phyloP scores from a whole-genome alignment of 257 asterid genomes.

The Paulownia fortunei region DNA sequence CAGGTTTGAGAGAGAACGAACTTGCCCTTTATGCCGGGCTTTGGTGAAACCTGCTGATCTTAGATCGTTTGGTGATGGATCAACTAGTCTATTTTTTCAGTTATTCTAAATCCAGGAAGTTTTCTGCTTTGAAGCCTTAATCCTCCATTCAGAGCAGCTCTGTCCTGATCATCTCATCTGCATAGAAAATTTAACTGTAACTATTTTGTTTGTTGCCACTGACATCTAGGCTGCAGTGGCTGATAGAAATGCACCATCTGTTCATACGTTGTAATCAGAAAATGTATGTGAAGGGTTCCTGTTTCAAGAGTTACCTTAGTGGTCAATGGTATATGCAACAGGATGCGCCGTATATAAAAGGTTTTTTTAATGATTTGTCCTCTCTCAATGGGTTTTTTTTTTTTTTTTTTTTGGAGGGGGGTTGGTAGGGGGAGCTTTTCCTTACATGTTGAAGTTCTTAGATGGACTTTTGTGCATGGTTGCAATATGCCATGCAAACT shows the following conservation, averaged over 20 bases:
- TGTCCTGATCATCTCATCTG: slow-evolving; percentile 36
- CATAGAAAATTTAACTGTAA: slow-evolving; percentile 37
- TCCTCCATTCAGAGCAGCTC: slow-evolving; percentile 36
- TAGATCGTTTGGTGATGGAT: slow-evolving; percentile 75
- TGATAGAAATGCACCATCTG: slow-evolving; percentile 35
- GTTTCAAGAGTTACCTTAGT: slow-evolving; percentile 26
- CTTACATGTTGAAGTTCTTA: too few species aligned
- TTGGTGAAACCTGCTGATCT: slow-evolving; percentile 77
- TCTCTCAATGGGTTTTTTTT: too few species aligned
- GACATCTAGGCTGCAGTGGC: slow-evolving; percentile 26
- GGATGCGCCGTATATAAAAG: too few species aligned
- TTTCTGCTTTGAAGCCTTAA: slow-evolving; percentile 42
- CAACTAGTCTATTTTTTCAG: slow-evolving; percentile 80
- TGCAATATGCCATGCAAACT: too few species aligned
- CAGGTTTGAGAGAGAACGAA: slow-evolving; percentile 95
- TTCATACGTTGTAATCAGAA: slow-evolving; percentile 38
- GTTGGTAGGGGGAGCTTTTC: too few species aligned
- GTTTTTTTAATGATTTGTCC: too few species aligned
- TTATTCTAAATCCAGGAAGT: slow-evolving; percentile 55
- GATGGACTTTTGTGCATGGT: too few species aligned
- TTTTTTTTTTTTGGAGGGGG: too few species aligned
- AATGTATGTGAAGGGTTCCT: slow-evolving; percentile 34
- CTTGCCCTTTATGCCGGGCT: slow-evolving; percentile 86
- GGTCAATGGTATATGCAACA: slow-evolving; percentile 28
- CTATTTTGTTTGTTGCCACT: slow-evolving; percentile 32